Evolutionary conservation across 768 basidiomycete species (phyloP), one percentile per base, ranked within the genome.

Genomic region (Kwoniella sp.): DNA sequence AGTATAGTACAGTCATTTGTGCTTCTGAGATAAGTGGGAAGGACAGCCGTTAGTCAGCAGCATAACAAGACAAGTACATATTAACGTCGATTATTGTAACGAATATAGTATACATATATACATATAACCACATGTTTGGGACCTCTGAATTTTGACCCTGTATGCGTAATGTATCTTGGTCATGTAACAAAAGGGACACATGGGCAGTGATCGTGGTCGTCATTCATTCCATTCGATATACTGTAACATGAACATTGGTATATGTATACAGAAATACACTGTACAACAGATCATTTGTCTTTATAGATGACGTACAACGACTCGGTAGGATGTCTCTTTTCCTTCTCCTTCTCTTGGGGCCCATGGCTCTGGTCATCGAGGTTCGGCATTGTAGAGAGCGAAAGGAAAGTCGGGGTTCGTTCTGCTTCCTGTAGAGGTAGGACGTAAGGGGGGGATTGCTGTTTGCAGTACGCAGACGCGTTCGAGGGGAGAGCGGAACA

Each of bases 301-400:
- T 65, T 50, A 27, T 65, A 65, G 17, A 60, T 54, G 19, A 59
- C 64, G 46, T 65, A 65, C 5, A 65, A 6, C 17, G 64, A 65
- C 17, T 65, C 64, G 48, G 64, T 65, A 15, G 64, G 64, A 48
- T 57, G 59, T 26, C 64, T 50, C 40, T 65, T 60, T 2, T 52
- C 47, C 8, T 19, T 44, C 24, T 59, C 33, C 12, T 37, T 49
- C 27, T 54, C 30, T 10, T 51, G 50, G 19, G 30, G 40, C 36
- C 54, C 29, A 19, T 64, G 64, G 49, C 21, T 49, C 27, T 2
- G 53, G 9, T 29, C 8, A 17, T 33, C 21, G 29, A 30, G 53
- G n/a, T 2, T 30, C 17, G 21, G 36, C 27, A 27, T 21, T 3
- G 36, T 33, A 5, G 27, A 47, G 0, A 64, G 50, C 0, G 51